Percentiles rank a stretch among this genome's conserved stretches.
These are phyloP conservation scores for Castanopsis chinensis DNA, from an alignment of 306 rosid genomes.

Conservation along the genomic window DNA sequence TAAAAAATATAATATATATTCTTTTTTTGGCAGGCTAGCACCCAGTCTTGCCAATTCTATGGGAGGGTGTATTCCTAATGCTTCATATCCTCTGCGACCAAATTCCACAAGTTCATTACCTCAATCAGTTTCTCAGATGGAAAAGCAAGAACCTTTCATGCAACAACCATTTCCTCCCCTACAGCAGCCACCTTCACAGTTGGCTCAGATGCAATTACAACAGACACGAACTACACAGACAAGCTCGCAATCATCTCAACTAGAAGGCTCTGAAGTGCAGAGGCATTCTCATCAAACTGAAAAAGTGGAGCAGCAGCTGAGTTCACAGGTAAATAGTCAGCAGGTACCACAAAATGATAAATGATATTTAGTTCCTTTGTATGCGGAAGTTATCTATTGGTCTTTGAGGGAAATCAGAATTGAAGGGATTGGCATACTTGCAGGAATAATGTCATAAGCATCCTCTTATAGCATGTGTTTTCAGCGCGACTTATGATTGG, in stretches of 20 bases:
- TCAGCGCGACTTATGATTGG: not conserved
- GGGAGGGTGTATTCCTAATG: slow-evolving; percentile 49
- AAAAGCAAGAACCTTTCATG: slow-evolving; percentile 53
- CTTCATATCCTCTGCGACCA: slow-evolving; percentile 44
- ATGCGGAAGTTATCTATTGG: slow-evolving; percentile 14
- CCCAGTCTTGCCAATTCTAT: slow-evolving; percentile 46
- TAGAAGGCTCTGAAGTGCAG: slow-evolving; percentile 44
- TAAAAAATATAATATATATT: not conserved
- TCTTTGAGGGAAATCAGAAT: slow-evolving; percentile 14
- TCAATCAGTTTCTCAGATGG: slow-evolving; percentile 45
- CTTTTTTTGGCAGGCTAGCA: slow-evolving; percentile 47
- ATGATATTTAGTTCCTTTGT: slow-evolving; percentile 18
- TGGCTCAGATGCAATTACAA: slow-evolving; percentile 44
- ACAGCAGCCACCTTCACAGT: slow-evolving; percentile 43
- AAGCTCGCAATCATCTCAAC: slow-evolving; percentile 42
- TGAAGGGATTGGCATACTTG: slow-evolving; percentile 9
- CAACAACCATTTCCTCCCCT: slow-evolving; percentile 51
- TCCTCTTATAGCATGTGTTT: slow-evolving; percentile 4
- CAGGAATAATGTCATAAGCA: not conserved
- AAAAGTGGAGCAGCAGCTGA: slow-evolving; percentile 53
- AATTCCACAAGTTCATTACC: slow-evolving; percentile 47
- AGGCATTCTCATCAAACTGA: slow-evolving; percentile 44
- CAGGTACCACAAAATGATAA: slow-evolving; percentile 23
- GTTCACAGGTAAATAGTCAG: slow-evolving; percentile 57
- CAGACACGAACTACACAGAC: slow-evolving; percentile 41